Percentiles rank a stretch among this genome's conserved stretches.
Conservation (phyloP, 306 rosid species). For the Mucuna pruriens region DNA sequence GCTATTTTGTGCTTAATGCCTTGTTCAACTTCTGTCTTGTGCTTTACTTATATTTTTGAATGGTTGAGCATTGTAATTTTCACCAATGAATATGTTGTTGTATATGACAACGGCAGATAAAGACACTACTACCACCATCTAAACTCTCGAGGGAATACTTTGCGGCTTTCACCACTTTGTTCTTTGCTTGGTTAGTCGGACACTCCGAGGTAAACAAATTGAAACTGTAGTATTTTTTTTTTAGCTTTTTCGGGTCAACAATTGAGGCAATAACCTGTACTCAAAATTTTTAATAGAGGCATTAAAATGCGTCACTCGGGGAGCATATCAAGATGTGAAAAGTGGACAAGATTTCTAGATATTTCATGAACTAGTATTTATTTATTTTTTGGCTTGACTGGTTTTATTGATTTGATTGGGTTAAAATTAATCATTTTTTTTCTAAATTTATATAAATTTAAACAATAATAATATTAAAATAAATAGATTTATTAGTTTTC, state of each 20-base stretch:
- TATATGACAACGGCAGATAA: conserved; percentile 61
- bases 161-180: conserved; percentile 74
- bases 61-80: conserved; percentile 16
- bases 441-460: too few relatives aligned
- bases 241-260: background rate
- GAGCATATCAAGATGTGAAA: too few relatives aligned
- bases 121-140: conserved; percentile 65
- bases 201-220: conserved; percentile 70
- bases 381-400: too few relatives aligned
- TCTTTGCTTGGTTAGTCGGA: conserved; percentile 92
- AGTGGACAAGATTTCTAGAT: too few relatives aligned
- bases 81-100: conserved; percentile 5
- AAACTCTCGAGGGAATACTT: conserved; percentile 73
- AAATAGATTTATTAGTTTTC: too few relatives aligned
- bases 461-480: too few relatives aligned
- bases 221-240: background rate
- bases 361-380: too few relatives aligned
- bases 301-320: too few relatives aligned
- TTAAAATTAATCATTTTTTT: too few relatives aligned
- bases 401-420: too few relatives aligned
- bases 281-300: too few relatives aligned
- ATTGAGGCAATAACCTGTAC: background rate
- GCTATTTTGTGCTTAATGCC: background rate
- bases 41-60: background rate
- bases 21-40: background rate